Evolutionary conservation across 2,329 filamentous ascomycete genomes (phyloP).

Genomic region (Epichloe festucae): DNA sequence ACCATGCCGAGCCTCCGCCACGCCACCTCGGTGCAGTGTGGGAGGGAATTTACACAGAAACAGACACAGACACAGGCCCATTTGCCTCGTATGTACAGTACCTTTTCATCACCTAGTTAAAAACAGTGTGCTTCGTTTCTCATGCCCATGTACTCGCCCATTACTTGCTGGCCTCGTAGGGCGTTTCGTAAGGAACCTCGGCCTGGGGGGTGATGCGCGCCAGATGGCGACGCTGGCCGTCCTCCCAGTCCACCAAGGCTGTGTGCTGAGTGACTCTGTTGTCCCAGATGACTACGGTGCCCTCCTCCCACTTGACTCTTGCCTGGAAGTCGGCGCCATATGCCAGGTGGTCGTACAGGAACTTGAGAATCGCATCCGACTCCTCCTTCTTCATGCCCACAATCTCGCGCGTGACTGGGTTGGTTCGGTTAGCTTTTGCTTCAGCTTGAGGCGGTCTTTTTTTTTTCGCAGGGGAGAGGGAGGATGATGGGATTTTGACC

Average conservation of each 20-base stretch:
- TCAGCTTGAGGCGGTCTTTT: not conserved
- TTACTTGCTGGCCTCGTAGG: constrained; percentile 15
- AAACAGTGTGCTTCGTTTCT: not conserved
- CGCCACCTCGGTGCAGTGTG: too few species aligned
- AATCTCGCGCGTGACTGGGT: constrained; percentile 61
- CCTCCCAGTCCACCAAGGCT: constrained; percentile 70
- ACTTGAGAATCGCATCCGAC: constrained; percentile 60
- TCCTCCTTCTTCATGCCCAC: constrained; percentile 80
- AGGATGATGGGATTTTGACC: too few species aligned
- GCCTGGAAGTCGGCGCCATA: constrained; percentile 54
- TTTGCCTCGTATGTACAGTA: too few species aligned
- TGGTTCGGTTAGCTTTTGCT: not conserved
- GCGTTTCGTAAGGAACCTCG: constrained; percentile 63
- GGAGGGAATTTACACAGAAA: too few species aligned
- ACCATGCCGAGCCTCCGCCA: too few species aligned
- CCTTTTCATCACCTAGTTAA: too few species aligned
- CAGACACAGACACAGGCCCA: too few species aligned
- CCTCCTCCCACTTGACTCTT: constrained; percentile 62
- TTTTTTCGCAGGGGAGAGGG: not conserved
- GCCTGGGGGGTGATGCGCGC: constrained; percentile 80
- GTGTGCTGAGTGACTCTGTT: constrained; percentile 71
- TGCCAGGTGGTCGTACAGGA: constrained; percentile 46
- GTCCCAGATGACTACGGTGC: constrained; percentile 81
- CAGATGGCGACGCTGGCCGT: constrained; percentile 64
- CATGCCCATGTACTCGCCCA: not conserved